Conservation (phyloP, 805 yeast genomes). For the Tetrapisispora taiwanensis region DNA sequence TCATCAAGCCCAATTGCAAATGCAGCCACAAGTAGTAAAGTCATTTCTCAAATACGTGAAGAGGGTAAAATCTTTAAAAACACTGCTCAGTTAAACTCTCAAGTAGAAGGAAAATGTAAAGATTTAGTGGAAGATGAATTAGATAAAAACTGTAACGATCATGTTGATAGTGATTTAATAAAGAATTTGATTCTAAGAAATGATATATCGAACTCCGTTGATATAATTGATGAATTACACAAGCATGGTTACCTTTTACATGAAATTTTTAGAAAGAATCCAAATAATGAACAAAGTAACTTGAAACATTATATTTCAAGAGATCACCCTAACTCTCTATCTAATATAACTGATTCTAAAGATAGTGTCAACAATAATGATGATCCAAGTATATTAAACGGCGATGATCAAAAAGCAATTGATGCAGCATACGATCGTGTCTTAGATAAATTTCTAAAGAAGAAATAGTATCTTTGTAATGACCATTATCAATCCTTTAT, state of each 20-base stretch:
- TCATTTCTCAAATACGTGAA: slow-evolving; percentile 9
- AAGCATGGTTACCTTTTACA: slow-evolving; percentile 34
- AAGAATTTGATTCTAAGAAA: slow-evolving; percentile 31
- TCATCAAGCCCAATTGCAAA: slow-evolving; percentile 10
- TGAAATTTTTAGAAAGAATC: slow-evolving; percentile 25
- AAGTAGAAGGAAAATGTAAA: slow-evolving; percentile 6
- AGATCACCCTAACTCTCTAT: neutral
- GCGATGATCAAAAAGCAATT: slow-evolving; percentile 8
- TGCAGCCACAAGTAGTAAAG: neutral
- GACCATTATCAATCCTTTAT: no score
- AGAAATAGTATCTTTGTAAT: no score
- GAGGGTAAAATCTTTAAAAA: slow-evolving; percentile 18
- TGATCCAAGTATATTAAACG: slow-evolving; percentile 5
- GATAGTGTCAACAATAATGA: neutral
- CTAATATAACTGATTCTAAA: neutral
- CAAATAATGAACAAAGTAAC: neutral
- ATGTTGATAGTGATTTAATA: slow-evolving; percentile 29
- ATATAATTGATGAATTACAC: slow-evolving; percentile 32
- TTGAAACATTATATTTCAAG: slow-evolving; percentile 1
- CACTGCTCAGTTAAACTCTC: slow-evolving; percentile 10
- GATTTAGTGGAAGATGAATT: neutral
- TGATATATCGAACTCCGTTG: slow-evolving; percentile 31
- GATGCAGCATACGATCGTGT: slow-evolving; percentile 35
- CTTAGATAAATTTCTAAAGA: slow-evolving; percentile 29
- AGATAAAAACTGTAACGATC: slow-evolving; percentile 13